Evolutionary conservation across 2,329 filamentous ascomycete species (phyloP).

Genomic region (Aspergillus sergii): DNA sequence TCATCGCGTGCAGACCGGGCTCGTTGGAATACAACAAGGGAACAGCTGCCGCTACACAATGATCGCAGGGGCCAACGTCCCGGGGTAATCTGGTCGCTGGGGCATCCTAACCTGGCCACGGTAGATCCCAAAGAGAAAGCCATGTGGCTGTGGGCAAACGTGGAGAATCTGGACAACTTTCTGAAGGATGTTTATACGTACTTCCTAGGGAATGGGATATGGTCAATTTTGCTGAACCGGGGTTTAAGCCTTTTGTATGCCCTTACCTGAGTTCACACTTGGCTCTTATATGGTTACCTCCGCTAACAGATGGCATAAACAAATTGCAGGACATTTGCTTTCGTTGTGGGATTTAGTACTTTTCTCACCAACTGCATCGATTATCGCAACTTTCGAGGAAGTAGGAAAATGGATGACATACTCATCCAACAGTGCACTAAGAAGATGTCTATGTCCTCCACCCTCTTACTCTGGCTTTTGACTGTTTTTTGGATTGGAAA

Average conservation of each 20-base stretch:
- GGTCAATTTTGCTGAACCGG: slow-evolving; percentile 77
- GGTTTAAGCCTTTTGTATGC: slow-evolving; percentile 72
- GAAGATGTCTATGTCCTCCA: slow-evolving; percentile 75
- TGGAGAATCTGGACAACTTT: slow-evolving; percentile 85
- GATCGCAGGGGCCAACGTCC: slow-evolving; percentile 22
- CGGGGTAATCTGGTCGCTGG: slow-evolving; percentile 28
- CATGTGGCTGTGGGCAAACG: slow-evolving; percentile 91
- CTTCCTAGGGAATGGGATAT: slow-evolving; percentile 79
- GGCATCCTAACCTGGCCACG: slow-evolving; percentile 40
- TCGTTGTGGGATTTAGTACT: slow-evolving; percentile 79
- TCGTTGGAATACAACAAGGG: slow-evolving; percentile 55
- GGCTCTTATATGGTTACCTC: not conserved
- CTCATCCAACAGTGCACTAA: slow-evolving; percentile 73
- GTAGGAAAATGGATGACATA: slow-evolving; percentile 63
- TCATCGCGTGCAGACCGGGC: slow-evolving; percentile 46
- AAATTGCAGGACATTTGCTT: slow-evolving; percentile 72
- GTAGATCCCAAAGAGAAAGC: slow-evolving; percentile 73
- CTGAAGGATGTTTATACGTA: slow-evolving; percentile 85
- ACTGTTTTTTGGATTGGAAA: slow-evolving; percentile 85
- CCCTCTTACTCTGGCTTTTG: slow-evolving; percentile 79
- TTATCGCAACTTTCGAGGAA: slow-evolving; percentile 70
- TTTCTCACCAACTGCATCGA: slow-evolving; percentile 86
- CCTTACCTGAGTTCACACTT: not conserved
- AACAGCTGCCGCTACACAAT: slow-evolving; percentile 43
- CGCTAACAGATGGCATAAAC: not conserved